Evolutionary conservation across 805 yeast species (phyloP), one percentile per base, ranked within the genome.

Genomic region (Wickerhamomyces queroliae): DNA sequence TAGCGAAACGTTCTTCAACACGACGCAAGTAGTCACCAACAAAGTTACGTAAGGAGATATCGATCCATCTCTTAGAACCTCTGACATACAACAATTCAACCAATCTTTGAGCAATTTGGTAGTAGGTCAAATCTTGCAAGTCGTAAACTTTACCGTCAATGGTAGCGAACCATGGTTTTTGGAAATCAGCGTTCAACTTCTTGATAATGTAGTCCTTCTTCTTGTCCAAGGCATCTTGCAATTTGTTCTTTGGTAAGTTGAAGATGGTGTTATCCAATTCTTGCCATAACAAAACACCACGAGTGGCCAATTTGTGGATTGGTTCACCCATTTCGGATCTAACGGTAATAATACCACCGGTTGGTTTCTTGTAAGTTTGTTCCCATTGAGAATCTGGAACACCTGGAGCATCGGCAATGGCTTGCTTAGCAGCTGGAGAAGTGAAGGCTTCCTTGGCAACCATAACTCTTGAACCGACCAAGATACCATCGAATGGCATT

Each of bases 261-360:
- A 93, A 91, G 53, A 93, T 78, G 35, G 96, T 87, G 52, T 87
- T 91, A 66, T 93, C 99, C 69, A 93, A 72, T 69, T 93, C 98
- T 63, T 88, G 86, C 99, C 99, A 93, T 62, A 93, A 80, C 66
- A 86, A 61, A 44, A 93, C 98, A 74, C 96, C 97, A 63, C 99
- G 83, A 43, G 99, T 93, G 23, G 99, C 98, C 52, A 93, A 77
- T 72, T 93, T 93, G 69, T 93, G 99, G 59, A 93, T 93, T 58
- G 99, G 99, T 72, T 93, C 99, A 61, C 99, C 99, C 99, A 93
- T 93, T 72, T 93, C 99, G 15, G 98, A 91, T 61, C 86, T 76
- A 46, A 93, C 99, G 40, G 99, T 91, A 52, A 93, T 72, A 50
- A 93, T 79, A 66, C 99, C 99, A 70, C 99, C 99, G 44, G 97